Base-by-base conservation (phyloP, 257 asterid genomes). In the Thymus mandschuricus region DNA sequence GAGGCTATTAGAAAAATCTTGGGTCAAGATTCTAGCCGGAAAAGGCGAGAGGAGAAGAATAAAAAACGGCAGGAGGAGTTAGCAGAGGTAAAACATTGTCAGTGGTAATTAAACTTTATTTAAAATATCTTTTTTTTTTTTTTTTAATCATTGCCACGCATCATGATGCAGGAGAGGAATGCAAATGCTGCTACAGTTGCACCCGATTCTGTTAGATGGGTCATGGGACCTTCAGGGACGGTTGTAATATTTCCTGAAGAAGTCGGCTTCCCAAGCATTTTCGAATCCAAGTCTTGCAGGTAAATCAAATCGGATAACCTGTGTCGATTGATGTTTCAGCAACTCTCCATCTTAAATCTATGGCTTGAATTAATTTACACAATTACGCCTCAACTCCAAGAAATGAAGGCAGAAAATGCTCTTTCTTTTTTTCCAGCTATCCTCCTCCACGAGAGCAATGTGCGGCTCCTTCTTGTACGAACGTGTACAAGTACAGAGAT, bases 11-110 rank as follows among this genome's bases (percentile, higher is more conserved):
- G 96, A 75, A 92, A 85, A 80, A 89, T 92, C 58, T 72, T 92
- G 80, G 93, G 96, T 60, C 98, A 92, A 86, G 98, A 92, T 66
- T 92, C 98, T 75, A 88, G 86, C 76, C 84, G 96, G 80, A 92
- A 92, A 82, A 84, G 86, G 74, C 86, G 88, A 72, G 96, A 88
- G 79, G 93, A 85, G 70, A 92, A 86, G 70, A 73, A 76, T 33
- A 92, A 82, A 79, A 87, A 76, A 81, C 83, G 88, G 35, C 89
- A 69, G 62, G 92, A 83, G 68, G 87, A 85, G 68, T 74, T 81
- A 46, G 89, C 88, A 55, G 88, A 87, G 94, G 97, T 92, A 61
- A 68, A 48, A 44, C 10, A 6, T 30, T 63, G 11, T 33, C 57
- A 33, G 38, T 7, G 13, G 34, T 49, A 7, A 13, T 50, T 3